These are phyloP conservation scores for Termitomyces sp. DNA, from an alignment of 768 basidiomycete genomes.

Conservation along the genomic window DNA sequence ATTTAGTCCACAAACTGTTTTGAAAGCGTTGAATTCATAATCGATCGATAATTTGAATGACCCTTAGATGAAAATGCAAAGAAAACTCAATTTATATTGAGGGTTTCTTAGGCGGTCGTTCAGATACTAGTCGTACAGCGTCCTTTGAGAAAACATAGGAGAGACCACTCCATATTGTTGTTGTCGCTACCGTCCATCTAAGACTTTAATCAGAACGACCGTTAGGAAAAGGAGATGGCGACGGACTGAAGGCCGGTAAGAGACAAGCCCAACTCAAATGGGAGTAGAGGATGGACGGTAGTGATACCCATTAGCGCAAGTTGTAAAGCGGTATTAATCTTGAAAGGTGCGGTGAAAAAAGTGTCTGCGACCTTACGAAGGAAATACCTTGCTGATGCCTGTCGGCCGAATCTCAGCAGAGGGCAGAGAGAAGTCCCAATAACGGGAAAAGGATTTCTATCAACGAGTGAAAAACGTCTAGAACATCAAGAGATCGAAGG, in stretches of 20 bases:
- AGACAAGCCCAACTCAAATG: slow-evolving; percentile 46
- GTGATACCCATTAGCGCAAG: slow-evolving; percentile 87
- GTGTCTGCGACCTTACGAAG: not conserved
- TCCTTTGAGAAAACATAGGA: slow-evolving; percentile 76
- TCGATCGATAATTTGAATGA: not conserved
- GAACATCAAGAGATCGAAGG: not conserved
- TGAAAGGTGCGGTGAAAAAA: not conserved
- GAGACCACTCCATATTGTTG: slow-evolving; percentile 89
- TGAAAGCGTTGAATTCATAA: slow-evolving; percentile 2
- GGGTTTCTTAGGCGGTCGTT: slow-evolving; percentile 23
- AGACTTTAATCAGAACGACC: not conserved
- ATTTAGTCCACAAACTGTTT: not conserved
- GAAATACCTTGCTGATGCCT: slow-evolving; percentile 77
- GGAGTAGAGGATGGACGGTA: slow-evolving; percentile 77
- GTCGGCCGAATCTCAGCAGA: slow-evolving; percentile 95
- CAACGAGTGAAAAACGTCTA: not conserved
- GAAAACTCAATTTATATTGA: slow-evolving; percentile 8
- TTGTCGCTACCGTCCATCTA: slow-evolving; percentile 84
- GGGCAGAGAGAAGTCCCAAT: slow-evolving; percentile 95
- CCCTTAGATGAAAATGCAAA: not conserved
- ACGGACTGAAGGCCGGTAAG: slow-evolving; percentile 75
- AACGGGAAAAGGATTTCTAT: slow-evolving; percentile 89
- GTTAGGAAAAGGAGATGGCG: not conserved
- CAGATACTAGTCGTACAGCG: slow-evolving; percentile 57
- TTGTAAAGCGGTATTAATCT: slow-evolving; percentile 93